Percentiles rank a stretch among this genome's conserved stretches.
Conservation (phyloP, 495 filamentous ascomycete genomes). For the Daldinia caldariorum region DNA sequence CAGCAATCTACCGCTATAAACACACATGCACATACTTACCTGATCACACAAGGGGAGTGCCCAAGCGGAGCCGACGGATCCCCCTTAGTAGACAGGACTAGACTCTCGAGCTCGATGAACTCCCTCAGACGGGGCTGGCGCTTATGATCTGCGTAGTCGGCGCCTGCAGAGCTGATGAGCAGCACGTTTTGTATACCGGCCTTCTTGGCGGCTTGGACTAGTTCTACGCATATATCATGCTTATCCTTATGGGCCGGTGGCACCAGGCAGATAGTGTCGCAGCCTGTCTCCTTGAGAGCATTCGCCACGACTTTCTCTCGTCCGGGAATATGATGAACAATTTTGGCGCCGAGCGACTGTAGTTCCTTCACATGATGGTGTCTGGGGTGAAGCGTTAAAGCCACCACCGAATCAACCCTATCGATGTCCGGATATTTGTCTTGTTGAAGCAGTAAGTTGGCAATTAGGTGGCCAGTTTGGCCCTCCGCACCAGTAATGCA, state of each 20-base stretch:
- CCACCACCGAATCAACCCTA: background rate
- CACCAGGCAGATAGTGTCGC: background rate
- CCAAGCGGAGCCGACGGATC: background rate
- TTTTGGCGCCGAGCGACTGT: background rate
- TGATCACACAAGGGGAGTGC: background rate
- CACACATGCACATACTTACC: background rate
- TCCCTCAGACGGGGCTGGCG: background rate
- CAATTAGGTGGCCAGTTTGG: conserved; percentile 7
- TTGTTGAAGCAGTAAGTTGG: background rate
- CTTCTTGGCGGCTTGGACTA: background rate
- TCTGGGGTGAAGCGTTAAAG: background rate
- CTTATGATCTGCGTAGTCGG: background rate
- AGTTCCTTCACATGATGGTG: background rate
- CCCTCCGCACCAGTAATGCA: conserved; percentile 3
- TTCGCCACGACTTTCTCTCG: background rate
- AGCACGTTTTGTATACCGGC: conserved; percentile 1
- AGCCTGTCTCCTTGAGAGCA: background rate
- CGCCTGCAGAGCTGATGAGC: background rate
- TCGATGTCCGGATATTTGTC: background rate
- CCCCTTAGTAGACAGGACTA: background rate
- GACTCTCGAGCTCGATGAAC: conserved; percentile 4
- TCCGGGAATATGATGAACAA: background rate
- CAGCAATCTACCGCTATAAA: background rate
- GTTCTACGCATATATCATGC: conserved; percentile 3
- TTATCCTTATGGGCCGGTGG: conserved; percentile 5